Base-by-base conservation (phyloP, 805 yeast species). In the Starmerella geochares region DNA sequence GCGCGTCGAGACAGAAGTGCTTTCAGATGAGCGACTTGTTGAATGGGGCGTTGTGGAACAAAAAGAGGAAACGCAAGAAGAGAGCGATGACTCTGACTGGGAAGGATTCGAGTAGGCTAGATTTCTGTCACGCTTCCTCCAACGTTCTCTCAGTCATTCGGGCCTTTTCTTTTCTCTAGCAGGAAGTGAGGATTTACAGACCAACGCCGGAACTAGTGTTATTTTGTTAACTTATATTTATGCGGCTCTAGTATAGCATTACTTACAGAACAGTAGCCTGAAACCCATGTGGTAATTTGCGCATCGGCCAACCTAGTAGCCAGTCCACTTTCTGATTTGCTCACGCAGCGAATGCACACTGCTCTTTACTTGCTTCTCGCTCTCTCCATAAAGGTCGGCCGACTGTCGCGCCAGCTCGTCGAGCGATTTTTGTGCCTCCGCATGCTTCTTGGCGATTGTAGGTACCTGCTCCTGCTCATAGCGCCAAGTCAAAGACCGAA, bases 1-100 rank as follows among this genome's bases (percentile, higher is more conserved):
- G 44, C 81, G 78, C 58, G 79, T 81, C 51, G 71, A 70, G 56
- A 79, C 77, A 32, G 92, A 85, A 31, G 72, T 90, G 0, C 67
- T 84, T 35, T 67, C 69, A 1, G 94, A 88, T 60, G 64, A 68
- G 25, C 74, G 92, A 60, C 69, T 86, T 42, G 62, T 63, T 21
- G 71, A 71, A 29, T 85, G 95, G 92, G 83, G 80, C 3, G 33
- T 50, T 10, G 29, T 51, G 1, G 53, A 41, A 9, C 16, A 27
- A 23, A 38, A 29, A 19, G 32, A 35, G 33, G 25, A 24, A 43
- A 52, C 49, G 48, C 60, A 56, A 29, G 61, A 54, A 36, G 54
- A 54, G 46, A 24, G 21, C 28, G 17, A 17, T 24, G 48, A 46
- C 10, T 41, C 29, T 16, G 47, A 52, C 24, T 65, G 66, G 65